Conservation (phyloP, 208 protist genomes). For the Strigomonas galati region DNA sequence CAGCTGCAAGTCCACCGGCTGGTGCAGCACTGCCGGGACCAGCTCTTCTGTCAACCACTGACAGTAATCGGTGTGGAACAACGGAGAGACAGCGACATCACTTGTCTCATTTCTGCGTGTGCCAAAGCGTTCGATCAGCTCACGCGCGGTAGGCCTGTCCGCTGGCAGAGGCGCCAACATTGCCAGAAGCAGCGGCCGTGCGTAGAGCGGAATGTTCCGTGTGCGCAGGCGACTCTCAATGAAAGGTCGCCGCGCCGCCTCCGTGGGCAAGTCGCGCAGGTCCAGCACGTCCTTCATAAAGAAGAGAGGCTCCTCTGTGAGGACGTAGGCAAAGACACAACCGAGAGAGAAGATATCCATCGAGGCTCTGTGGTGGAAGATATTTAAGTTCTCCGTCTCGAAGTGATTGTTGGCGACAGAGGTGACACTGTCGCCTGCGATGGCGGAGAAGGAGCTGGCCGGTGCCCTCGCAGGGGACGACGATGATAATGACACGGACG, state of each 20-base stretch:
- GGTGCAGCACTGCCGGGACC: conserved; percentile 45
- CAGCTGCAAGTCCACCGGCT: conserved; percentile 43
- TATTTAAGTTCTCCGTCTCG: conserved; percentile 52
- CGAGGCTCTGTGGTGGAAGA: conserved; percentile 49
- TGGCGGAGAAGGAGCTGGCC: no score
- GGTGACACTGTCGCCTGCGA: no score
- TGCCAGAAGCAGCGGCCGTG: conserved; percentile 18
- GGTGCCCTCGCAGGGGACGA: no score
- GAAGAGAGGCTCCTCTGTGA: conserved; percentile 70
- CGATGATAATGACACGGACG: neutral
- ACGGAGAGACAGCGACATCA: no score
- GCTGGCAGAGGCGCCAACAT: conserved; percentile 27
- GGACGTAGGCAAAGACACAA: conserved; percentile 67
- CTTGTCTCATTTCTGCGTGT: neutral
- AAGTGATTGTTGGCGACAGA: conserved; percentile 15
- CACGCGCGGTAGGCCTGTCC: conserved; percentile 41
- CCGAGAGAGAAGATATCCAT: conserved; percentile 87
- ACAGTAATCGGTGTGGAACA: conserved; percentile 21
- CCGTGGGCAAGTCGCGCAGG: no score
- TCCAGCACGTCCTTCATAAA: conserved; percentile 53
- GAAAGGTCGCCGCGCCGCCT: no score
- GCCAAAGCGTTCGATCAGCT: conserved; percentile 27
- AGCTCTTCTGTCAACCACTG: conserved; percentile 31
- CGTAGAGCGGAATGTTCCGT: no score
- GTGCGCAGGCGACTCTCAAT: no score